Evolutionary conservation across 2,329 filamentous ascomycete species (phyloP).

Genomic region (Hypoxylon sp.): DNA sequence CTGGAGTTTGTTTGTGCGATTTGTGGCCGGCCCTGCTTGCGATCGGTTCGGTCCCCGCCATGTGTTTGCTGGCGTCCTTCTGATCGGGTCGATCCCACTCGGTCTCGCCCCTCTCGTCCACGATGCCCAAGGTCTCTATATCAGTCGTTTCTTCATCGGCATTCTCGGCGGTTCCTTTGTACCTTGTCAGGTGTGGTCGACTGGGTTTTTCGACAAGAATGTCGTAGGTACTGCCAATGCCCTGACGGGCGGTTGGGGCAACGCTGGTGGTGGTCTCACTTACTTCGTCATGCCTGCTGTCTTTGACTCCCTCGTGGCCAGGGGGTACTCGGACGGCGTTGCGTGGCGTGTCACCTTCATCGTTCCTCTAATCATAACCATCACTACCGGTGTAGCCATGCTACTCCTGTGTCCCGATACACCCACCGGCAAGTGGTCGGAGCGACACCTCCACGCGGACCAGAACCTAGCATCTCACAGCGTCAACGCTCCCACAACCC

Average conservation of each 20-base stretch:
- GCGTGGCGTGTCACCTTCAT: constrained; percentile 91
- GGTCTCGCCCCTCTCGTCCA: constrained; percentile 85
- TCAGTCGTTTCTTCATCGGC: constrained; percentile 84
- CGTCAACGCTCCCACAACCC: constrained; percentile 45
- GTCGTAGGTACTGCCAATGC: constrained; percentile 91
- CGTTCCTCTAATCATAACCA: constrained; percentile 84
- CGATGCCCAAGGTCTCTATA: constrained; percentile 76
- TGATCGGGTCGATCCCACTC: constrained; percentile 84
- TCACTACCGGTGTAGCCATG: constrained; percentile 75
- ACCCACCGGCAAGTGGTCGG: constrained; percentile 84
- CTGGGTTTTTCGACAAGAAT: constrained; percentile 93
- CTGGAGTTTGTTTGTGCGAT: constrained; percentile 77
- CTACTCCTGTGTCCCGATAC: constrained; percentile 84
- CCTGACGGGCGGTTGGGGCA: constrained; percentile 86
- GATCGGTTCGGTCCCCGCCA: constrained; percentile 85
- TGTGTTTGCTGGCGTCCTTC: constrained; percentile 83
- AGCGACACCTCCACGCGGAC: constrained; percentile 73
- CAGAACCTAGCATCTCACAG: constrained; percentile 67
- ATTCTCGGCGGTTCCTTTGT: constrained; percentile 85
- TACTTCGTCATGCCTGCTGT: constrained; percentile 96
- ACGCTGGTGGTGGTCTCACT: constrained; percentile 89
- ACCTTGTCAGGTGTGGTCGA: constrained; percentile 93
- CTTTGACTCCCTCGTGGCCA: constrained; percentile 80
- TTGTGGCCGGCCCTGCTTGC: constrained; percentile 86
- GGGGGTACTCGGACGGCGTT: constrained; percentile 73